Conservation (phyloP, 441 rosid genomes). For the Breynia disticha region DNA sequence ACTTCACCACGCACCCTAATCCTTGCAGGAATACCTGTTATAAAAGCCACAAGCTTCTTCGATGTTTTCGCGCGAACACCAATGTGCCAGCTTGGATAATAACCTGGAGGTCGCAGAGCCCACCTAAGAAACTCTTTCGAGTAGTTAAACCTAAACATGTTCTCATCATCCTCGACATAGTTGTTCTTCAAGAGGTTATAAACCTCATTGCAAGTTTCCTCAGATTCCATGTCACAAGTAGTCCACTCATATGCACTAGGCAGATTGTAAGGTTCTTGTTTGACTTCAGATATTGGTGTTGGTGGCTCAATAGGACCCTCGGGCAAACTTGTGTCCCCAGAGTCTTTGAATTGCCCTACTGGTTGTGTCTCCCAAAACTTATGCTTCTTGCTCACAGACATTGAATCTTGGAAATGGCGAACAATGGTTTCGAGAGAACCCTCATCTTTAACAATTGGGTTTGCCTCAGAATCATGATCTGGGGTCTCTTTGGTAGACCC, state of each 20-base stretch:
- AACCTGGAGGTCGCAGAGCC: constrained; percentile 88
- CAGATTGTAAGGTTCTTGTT: constrained; percentile 89
- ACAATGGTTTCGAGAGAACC: constrained; percentile 51
- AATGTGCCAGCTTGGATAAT: constrained; percentile 74
- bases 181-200: constrained; percentile 52
- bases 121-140: constrained; percentile 94
- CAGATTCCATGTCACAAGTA: constrained; percentile 71
- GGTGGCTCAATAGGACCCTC: constrained; percentile 70
- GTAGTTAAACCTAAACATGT: constrained; percentile 91
- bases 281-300: constrained; percentile 56
- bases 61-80: constrained; percentile 81
- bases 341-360: constrained; percentile 72
- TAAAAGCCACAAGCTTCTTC: constrained; percentile 82
- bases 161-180: constrained; percentile 77
- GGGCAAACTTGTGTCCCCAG: constrained; percentile 42
- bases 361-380: constrained; percentile 97
- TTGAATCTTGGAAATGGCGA: constrained; percentile 53
- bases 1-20: constrained; percentile 68
- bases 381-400: constrained; percentile 41
- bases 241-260: constrained; percentile 73
- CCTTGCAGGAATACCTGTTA: constrained; percentile 83
- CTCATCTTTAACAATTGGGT: constrained; percentile 29
- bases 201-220: constrained; percentile 54
- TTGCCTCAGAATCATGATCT: constrained; percentile 36
- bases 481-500: constrained; percentile 42